Conservation (phyloP, 345 rosid genomes). For the Alliaria petiolata region DNA sequence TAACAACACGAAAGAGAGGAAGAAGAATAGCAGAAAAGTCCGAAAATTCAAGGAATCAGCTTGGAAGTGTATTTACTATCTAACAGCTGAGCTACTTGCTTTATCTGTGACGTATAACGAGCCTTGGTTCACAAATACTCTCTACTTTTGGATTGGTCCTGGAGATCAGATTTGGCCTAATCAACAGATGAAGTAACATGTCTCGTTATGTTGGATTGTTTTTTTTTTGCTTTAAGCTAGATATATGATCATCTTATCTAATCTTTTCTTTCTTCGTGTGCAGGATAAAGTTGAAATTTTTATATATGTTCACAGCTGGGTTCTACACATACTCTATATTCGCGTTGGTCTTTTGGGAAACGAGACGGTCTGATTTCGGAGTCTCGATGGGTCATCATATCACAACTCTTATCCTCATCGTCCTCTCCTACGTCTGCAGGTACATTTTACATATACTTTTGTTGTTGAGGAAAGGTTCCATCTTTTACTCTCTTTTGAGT, state of each 20-base stretch:
- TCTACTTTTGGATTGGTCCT: conserved; percentile 87
- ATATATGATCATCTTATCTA: background rate
- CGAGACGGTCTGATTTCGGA: conserved; percentile 97
- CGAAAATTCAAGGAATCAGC: conserved; percentile 95
- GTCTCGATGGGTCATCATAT: conserved; percentile 98
- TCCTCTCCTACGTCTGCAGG: conserved; percentile 89
- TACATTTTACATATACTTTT: background rate
- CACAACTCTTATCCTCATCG: conserved; percentile 69
- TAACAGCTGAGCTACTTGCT: conserved; percentile 80
- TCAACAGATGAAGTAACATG: conserved; percentile 78
- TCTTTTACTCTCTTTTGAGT: background rate
- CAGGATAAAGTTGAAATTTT: conserved; percentile 85
- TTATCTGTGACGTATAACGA: conserved; percentile 70
- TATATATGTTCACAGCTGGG: conserved; percentile 92
- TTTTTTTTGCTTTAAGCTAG: too few species aligned
- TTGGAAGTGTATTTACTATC: conserved; percentile 85
- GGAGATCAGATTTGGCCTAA: conserved; percentile 97
- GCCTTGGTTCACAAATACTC: conserved; percentile 85
- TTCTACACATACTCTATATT: conserved; percentile 94
- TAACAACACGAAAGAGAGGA: conserved; percentile 32
- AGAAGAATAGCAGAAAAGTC: conserved; percentile 43
- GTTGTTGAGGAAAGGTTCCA: background rate
- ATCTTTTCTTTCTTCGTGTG: conserved; percentile 7
- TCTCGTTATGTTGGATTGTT: too few species aligned
- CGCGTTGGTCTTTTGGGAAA: conserved; percentile 97